Evolutionary conservation across 176 grass and related monocot species (phyloP), one percentile per base, ranked within the genome.

Genomic region (Olyra latifolia): DNA sequence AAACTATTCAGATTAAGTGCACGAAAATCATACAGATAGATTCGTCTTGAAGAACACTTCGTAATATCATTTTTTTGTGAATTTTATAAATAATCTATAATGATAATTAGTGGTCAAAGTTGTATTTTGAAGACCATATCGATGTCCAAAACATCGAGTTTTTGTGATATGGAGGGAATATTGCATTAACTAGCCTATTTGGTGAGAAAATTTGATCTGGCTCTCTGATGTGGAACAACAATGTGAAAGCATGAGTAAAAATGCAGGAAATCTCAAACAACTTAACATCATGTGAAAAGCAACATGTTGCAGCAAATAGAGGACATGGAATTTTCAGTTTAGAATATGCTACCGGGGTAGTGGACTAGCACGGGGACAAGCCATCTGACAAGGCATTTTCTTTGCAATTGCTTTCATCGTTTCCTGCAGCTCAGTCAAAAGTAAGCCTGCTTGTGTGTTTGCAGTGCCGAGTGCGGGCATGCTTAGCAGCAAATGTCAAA

Each of bases 401-500:
- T 46, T 16, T 64, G 56, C 27, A 63, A 82, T 25, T 87, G 55
- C 46, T 77, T 64, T 78, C 53, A 82, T 78, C 77, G 61, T 62
- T 59, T 66, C 61, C 41, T 80, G 12, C 28, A 57, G 75, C 74
- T 80, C 30, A 35, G 23, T 72, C 28, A 14, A 88, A 80, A 71
- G 62, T 69, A 69, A 63, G 53, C 44, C 69, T 39, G 24, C 62
- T 19, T 38, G 47, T 77, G 27, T 66, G 32, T 69, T 43, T 60
- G 32, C 5, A 35, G 32, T 35, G 32, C 5, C 4, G 32, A 60
- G 53, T 81, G 45, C 40, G 82, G 76, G 48, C 54, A 85, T 40
- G 82, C 14, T 74, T 84, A 62, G 76, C 38, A 76, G 55, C 47
- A 84, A 76, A 62, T 63, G 62, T 62, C 63, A 68, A 80, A 77